Percentiles rank a stretch among this genome's conserved stretches.
phyloP scores from a whole-genome alignment of 1,139 yeast genomes.

The Torulaspora globosa region DNA sequence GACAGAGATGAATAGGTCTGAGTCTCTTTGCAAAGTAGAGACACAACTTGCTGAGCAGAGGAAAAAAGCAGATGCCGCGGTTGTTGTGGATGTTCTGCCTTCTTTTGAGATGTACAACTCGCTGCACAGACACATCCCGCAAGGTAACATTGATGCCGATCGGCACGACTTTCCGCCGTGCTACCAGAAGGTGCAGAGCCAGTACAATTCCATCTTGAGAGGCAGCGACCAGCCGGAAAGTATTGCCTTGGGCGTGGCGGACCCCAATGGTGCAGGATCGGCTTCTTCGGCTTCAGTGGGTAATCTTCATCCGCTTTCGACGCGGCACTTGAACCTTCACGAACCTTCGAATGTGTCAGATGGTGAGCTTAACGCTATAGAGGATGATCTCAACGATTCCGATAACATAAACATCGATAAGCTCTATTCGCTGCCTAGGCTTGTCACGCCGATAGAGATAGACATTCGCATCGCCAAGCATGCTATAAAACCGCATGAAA shows the following conservation, averaged over 20 bases:
- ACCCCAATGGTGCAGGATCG: constrained; percentile 4
- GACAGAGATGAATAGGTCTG: constrained; percentile 1
- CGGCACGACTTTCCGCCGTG: constrained; percentile 35
- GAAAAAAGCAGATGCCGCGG: constrained; percentile 15
- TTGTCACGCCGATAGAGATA: constrained; percentile 34
- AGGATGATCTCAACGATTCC: constrained; percentile 30
- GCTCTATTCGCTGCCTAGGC: constrained; percentile 34
- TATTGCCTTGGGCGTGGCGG: constrained; percentile 6
- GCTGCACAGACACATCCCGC: constrained; percentile 36
- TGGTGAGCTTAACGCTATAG: constrained; percentile 17
- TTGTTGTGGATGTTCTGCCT: constrained; percentile 34
- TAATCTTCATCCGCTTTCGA: constrained; percentile 22
- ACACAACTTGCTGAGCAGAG: constrained; percentile 1
- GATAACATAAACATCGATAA: constrained; percentile 38
- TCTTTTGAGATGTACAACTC: constrained; percentile 37
- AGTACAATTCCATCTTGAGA: constrained; percentile 9
- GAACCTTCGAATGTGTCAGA: constrained; percentile 6
- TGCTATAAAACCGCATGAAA: constrained; percentile 33
- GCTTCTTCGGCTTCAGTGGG: constrained; percentile 11
- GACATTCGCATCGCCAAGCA: constrained; percentile 38
- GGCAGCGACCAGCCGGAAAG: constrained; percentile 13
- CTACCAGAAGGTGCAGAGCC: constrained; percentile 30
- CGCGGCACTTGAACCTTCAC: constrained; percentile 23
- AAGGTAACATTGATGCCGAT: constrained; percentile 35
- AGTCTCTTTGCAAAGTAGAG: constrained; percentile 5